phyloP scores from a whole-genome alignment of 768 basidiomycete species.

The Xerocomus potaroensis region DNA sequence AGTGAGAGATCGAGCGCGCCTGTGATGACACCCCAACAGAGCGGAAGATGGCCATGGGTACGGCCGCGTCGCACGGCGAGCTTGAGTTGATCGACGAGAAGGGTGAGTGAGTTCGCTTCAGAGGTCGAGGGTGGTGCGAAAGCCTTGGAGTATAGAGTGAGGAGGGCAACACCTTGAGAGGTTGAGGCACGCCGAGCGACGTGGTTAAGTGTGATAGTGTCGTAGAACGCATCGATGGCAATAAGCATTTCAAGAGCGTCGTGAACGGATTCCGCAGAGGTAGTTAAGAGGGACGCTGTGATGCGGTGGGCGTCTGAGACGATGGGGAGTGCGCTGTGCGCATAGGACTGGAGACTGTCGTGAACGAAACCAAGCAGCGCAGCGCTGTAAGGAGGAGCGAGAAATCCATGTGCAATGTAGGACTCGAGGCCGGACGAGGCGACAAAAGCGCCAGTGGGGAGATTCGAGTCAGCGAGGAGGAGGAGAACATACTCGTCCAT shows the following conservation, averaged over 20 bases:
- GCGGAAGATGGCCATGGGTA: conserved; percentile 76
- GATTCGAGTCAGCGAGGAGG: conserved; percentile 84
- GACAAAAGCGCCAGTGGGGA: conserved; percentile 96
- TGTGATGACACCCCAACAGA: conserved; percentile 88
- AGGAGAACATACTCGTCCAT: conserved; percentile 60
- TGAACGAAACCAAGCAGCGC: conserved; percentile 56
- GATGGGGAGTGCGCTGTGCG: conserved; percentile 72
- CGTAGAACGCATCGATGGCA: conserved; percentile 71
- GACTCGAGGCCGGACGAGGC: conserved; percentile 93
- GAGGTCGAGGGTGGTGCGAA: conserved; percentile 53
- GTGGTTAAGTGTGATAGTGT: conserved; percentile 86
- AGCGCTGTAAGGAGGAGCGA: conserved; percentile 22
- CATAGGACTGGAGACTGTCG: conserved; percentile 74
- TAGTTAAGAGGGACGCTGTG: conserved; percentile 20
- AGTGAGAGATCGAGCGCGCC: conserved; percentile 68
- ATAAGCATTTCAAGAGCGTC: conserved; percentile 41
- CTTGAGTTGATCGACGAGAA: conserved; percentile 68
- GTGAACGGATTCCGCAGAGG: conserved; percentile 7
- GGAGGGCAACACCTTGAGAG: conserved; percentile 87
- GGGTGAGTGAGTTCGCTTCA: conserved; percentile 10
- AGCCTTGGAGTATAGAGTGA: conserved; percentile 83
- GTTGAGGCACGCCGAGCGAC: conserved; percentile 83
- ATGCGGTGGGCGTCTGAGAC: conserved; percentile 64
- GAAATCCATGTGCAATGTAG: conserved; percentile 81
- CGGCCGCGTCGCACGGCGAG: conserved; percentile 58